Conservation (phyloP, 164 flowering plant genomes). For the Echeveria elegans region DNA sequence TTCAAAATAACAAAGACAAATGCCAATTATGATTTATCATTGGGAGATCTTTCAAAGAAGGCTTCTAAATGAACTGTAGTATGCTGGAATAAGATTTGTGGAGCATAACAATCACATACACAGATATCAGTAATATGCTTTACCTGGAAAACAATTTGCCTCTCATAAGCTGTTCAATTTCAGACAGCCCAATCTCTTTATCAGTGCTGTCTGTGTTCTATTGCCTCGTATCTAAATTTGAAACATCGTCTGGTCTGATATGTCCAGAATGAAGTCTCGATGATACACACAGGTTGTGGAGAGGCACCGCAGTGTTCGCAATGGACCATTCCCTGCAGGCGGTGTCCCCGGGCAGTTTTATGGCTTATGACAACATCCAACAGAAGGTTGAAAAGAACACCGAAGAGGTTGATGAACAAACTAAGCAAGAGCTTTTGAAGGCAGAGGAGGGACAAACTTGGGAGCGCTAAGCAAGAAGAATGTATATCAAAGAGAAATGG, state of each 20-base stretch:
- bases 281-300: no score
- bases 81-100: background rate
- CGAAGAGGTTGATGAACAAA: no score
- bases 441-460: no score
- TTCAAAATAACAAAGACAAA: background rate
- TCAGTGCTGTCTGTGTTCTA: constrained; percentile 12
- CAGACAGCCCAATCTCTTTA: constrained; percentile 28
- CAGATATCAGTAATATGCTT: constrained; percentile 7
- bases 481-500: no score
- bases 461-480: no score
- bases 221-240: constrained; percentile 15
- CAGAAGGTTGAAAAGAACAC: no score
- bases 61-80: background rate
- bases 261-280: constrained; percentile 23
- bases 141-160: constrained; percentile 61
- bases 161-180: constrained; percentile 58
- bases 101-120: background rate
- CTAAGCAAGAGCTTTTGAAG: no score
- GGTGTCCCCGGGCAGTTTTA: no score
- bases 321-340: no score
- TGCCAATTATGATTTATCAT: background rate
- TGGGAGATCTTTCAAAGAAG: background rate
- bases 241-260: constrained; percentile 14
- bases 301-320: no score
- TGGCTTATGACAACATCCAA: no score